Percentiles rank a stretch among this genome's conserved stretches.
Conservation (phyloP, 2,329 filamentous ascomycete species). For the Aspergillus texensis region DNA sequence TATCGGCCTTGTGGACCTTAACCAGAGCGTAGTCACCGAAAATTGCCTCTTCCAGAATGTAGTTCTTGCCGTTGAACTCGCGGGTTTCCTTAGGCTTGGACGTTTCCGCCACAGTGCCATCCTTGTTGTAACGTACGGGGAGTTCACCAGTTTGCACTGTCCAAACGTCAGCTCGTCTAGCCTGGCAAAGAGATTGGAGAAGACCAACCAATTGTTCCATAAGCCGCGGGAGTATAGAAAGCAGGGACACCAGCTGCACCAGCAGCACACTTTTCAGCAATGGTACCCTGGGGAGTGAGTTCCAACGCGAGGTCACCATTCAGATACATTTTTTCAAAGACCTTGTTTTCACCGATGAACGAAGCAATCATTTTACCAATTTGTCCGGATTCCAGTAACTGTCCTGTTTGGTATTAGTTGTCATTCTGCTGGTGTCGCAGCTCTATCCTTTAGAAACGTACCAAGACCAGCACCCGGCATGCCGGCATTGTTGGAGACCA, state of each 20-base stretch:
- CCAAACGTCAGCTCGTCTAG: conserved; percentile 6
- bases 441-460: conserved; percentile 34
- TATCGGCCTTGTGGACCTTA: conserved; percentile 75
- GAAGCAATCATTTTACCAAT: conserved; percentile 74
- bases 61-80: conserved; percentile 72
- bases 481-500: conserved; percentile 81
- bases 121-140: conserved; percentile 79
- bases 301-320: conserved; percentile 82
- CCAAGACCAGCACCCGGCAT: conserved; percentile 71
- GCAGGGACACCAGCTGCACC: conserved; percentile 86
- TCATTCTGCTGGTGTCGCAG: not conserved
- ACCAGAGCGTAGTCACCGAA: conserved; percentile 77
- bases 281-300: conserved; percentile 84
- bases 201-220: conserved; percentile 65
- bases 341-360: conserved; percentile 80
- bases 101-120: conserved; percentile 74
- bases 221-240: conserved; percentile 80
- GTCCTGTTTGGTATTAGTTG: conserved; percentile 47
- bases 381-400: conserved; percentile 71
- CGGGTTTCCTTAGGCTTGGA: conserved; percentile 70
- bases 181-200: conserved; percentile 45
- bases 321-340: conserved; percentile 85
- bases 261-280: conserved; percentile 82
- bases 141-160: conserved; percentile 52
- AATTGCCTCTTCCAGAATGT: conserved; percentile 76